These are phyloP conservation scores for Silene latifolia DNA, from an alignment of 148 eudicot species.

Conservation along the genomic window DNA sequence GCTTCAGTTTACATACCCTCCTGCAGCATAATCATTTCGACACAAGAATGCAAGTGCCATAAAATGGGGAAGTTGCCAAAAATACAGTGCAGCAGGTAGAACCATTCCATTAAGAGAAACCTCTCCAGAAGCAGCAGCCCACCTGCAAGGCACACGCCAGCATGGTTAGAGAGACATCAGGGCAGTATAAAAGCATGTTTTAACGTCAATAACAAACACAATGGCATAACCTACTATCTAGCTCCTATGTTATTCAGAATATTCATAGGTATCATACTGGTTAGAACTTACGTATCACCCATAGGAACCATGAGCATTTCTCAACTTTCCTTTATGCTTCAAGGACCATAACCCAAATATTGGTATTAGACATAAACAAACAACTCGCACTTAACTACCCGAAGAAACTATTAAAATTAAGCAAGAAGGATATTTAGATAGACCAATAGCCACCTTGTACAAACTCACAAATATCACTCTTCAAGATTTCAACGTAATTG, in stretches of 20 bases:
- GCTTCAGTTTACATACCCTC: slow-evolving; percentile 61
- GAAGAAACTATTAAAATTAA: no score
- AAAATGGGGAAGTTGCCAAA: slow-evolving; percentile 98
- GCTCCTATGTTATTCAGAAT: not conserved
- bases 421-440: no score
- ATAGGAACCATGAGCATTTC: not conserved
- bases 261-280: not conserved
- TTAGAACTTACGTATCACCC: not conserved
- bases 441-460: no score
- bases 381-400: no score
- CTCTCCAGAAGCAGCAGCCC: slow-evolving; percentile 96
- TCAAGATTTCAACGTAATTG: not conserved
- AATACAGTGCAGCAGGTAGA: slow-evolving; percentile 95
- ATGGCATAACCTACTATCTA: not conserved
- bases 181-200: not conserved
- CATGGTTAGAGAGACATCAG: not conserved
- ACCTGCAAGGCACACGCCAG: slow-evolving; percentile 47
- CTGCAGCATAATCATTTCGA: slow-evolving; percentile 90
- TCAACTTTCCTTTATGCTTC: not conserved
- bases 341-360: no score
- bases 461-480: not conserved
- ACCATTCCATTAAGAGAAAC: slow-evolving; percentile 77
- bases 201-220: not conserved
- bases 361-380: no score
- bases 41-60: slow-evolving; percentile 97